Evolutionary conservation across 129 eudicot genomes (phyloP), one percentile per base, ranked within the genome.

Genomic region (Rutidosis leptorrhynchoides): DNA sequence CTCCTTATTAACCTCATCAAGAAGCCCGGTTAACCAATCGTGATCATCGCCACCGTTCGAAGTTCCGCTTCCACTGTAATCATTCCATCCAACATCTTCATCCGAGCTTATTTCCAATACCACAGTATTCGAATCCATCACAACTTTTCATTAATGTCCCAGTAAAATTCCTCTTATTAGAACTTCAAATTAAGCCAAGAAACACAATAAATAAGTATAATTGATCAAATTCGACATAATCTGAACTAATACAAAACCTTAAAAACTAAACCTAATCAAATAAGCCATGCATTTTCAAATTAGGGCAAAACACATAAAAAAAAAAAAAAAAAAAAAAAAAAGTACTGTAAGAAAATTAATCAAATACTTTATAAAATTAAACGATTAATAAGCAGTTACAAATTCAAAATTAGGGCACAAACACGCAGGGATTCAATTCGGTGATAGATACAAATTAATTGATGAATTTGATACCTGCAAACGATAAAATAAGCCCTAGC

Each of bases 81-180:
- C 79, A n/a, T 74, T 74, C 72, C 67, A 74, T 24, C 24, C 79
- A 37, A 26, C 83, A 15, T 85, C 96, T 53, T 88, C 92, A 73
- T 88, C 96, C 12, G 96, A 88, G 70, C 87, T 80, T 63, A 83
- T 74, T 14, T 88, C 92, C 46, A 88, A 54, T 19, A 82, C 75
- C 17, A 73, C 32, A 16, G 52, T 45, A 62, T 61, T 55, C 58
- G 74, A 72, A 77, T 79, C 87, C 95, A 83, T 83, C 62, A 19
- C 77, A 35, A 9, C 11, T 52, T 53, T 66, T 66, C 74, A 65
- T 78, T 22, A 72, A 78, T 37, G 49, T 20, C 37, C 12, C 20
- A 6, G 49, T 26, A 11, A 42, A 40, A 53, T 3, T 54, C 33
- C 4, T 22, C 15, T 2, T 6, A 23, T 16, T 25, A 17, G 33